phyloP scores from a whole-genome alignment of 495 filamentous ascomycete genomes.

The Elasticomyces elasticus region DNA sequence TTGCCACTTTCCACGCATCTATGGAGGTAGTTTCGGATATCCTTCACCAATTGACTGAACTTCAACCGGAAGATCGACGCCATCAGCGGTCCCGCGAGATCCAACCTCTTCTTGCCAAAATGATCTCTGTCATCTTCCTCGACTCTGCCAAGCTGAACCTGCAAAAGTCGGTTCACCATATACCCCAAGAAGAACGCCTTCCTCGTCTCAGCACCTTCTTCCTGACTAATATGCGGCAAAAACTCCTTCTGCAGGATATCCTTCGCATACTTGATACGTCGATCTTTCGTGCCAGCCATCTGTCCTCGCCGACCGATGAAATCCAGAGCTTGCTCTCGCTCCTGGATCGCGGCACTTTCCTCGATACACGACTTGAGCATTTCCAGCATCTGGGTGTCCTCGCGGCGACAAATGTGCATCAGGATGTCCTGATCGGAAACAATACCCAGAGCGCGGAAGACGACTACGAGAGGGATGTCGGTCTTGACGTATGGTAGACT shows the following conservation, averaged over 20 bases:
- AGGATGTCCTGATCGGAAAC: slow-evolving; percentile 97
- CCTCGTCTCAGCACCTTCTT: slow-evolving; percentile 87
- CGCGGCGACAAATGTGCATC: slow-evolving; percentile 90
- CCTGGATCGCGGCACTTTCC: slow-evolving; percentile 90
- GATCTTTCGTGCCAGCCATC: slow-evolving; percentile 65
- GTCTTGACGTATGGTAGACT: slow-evolving; percentile 87
- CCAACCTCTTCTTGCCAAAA: slow-evolving; percentile 96
- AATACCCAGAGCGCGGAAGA: slow-evolving; percentile 90
- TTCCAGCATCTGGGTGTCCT: slow-evolving; percentile 93
- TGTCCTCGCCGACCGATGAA: slow-evolving; percentile 89
- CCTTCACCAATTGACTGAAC: slow-evolving; percentile 75
- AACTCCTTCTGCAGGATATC: slow-evolving; percentile 96
- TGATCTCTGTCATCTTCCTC: slow-evolving; percentile 97
- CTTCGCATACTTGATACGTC: slow-evolving; percentile 79
- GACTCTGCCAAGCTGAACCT: slow-evolving; percentile 78
- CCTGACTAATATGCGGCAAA: slow-evolving; percentile 90
- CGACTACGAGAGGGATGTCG: slow-evolving; percentile 85
- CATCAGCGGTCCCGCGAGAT: slow-evolving; percentile 87
- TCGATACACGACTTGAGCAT: slow-evolving; percentile 94
- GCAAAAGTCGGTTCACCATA: slow-evolving; percentile 91
- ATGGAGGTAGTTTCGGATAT: slow-evolving; percentile 82
- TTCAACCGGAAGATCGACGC: slow-evolving; percentile 85
- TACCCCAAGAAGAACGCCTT: slow-evolving; percentile 99
- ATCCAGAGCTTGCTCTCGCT: slow-evolving; percentile 88
- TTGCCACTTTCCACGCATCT: slow-evolving; percentile 77